Base-by-base conservation (phyloP, 768 basidiomycete species). In the Asterophora parasitica region DNA sequence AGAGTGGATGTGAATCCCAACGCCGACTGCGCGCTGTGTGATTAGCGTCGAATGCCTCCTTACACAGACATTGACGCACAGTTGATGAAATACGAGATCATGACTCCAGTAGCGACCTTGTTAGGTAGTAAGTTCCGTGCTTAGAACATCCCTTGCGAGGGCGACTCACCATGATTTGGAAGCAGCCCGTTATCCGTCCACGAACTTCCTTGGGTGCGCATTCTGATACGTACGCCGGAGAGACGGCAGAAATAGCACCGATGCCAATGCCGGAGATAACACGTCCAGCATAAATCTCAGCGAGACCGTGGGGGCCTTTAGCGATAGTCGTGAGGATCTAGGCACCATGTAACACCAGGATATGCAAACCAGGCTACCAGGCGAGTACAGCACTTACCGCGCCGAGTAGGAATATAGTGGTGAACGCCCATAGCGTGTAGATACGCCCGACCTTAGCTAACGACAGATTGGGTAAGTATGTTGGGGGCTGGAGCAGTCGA, bases 201-300 rank as follows among this genome's bases (percentile, higher is more conserved):
- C 92, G 83, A 2, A 91, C 86, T 17, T 88, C 75, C 60, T 92
- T 93, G 6, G 92, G 92, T 1, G 84, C 76, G 63, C 90, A 91
- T 65, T 94, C 92, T 9, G 87, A 85, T 16, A 93, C 90, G 59
- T 81, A 95, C 0, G 89, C 82, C 4, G 91, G 92, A 1, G 89
- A 80, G 5, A 92, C 84, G 19, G 84, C 81, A 6, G 73, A 89
- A 56, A 92, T 89, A 7, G 76, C 85, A 51, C 92, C 92, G 42
- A 93, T 85, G 23, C 90, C 92, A 28, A 91, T 27, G 36, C 91
- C 91, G 15, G 85, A 78, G 39, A 92, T 70, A 30, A 90, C 85
- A 45, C 91, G 83, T 28, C 92, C 92, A 8, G 74, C 75, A 60
- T 92, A 92, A 49, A 93, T 89, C 60, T 83, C 77, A 9, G 71